Percentiles rank a stretch among this genome's conserved stretches.
These are phyloP conservation scores for Aeminium ludgeri DNA, from an alignment of 495 filamentous ascomycete species.

Conservation along the genomic window DNA sequence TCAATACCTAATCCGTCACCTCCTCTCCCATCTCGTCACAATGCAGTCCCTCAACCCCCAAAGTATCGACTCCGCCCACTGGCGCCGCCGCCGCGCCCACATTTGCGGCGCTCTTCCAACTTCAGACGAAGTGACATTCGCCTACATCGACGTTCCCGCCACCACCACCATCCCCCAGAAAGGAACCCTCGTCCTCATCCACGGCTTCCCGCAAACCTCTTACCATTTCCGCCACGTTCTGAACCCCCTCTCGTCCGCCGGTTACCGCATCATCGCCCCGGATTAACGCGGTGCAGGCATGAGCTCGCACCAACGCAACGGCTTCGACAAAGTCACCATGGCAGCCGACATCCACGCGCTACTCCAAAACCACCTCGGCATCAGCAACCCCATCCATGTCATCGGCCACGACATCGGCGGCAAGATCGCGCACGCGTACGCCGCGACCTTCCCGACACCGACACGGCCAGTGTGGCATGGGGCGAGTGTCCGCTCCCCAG, in stretches of 20 bases:
- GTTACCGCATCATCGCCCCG: constrained; percentile 9
- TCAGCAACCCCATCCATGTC: constrained; percentile 26
- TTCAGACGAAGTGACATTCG: too few relatives aligned
- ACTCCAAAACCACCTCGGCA: constrained; percentile 19
- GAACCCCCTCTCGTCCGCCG: constrained; percentile 2
- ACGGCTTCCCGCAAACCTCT: constrained; percentile 10
- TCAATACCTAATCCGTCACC: too few relatives aligned
- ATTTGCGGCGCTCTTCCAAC: too few relatives aligned
- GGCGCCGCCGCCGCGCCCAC: too few relatives aligned
- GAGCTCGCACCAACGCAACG: constrained; percentile 24
- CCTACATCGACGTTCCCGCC: constrained; percentile 1
- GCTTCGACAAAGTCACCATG: constrained; percentile 26
- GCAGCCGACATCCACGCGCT: constrained; percentile 22
- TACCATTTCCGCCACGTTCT: constrained; percentile 11
- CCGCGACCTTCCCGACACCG: constrained; percentile 17
- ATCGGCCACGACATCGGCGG: constrained; percentile 33
- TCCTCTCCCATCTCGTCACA: too few relatives aligned
- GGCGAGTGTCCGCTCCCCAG: constrained; percentile 33
- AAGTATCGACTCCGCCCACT: too few relatives aligned
- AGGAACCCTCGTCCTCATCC: constrained; percentile 8
- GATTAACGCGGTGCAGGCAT: constrained; percentile 21
- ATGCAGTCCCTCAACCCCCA: too few relatives aligned
- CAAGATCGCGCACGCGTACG: constrained; percentile 24
- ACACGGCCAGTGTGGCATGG: constrained; percentile 25
- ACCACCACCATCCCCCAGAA: not conserved